These are phyloP conservation scores for Agapanthus africanus DNA, from an alignment of 106 monocot species.

Conservation along the genomic window DNA sequence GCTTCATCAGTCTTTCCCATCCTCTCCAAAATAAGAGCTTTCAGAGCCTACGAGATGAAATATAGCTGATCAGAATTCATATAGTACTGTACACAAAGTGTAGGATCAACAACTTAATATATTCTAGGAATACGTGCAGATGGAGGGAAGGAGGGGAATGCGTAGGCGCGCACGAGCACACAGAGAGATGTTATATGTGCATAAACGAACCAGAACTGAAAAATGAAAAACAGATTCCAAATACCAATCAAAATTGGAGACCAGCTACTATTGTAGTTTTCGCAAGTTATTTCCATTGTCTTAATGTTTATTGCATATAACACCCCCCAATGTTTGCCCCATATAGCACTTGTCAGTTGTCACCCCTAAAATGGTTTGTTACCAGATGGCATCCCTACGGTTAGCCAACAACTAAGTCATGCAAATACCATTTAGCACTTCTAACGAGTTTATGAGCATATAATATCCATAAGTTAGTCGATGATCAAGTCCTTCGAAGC, in stretches of 20 bases:
- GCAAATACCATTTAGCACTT: background rate
- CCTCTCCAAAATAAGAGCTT: conserved; percentile 91
- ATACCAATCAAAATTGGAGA: background rate
- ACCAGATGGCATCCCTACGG: too few relatives aligned
- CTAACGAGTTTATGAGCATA: too few relatives aligned
- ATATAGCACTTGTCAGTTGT: too few relatives aligned
- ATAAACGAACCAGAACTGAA: background rate
- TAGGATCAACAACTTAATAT: background rate
- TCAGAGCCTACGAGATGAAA: conserved; percentile 62
- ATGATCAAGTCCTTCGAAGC: too few relatives aligned
- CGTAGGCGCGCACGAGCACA: background rate
- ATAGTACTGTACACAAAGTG: background rate
- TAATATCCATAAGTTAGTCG: too few relatives aligned
- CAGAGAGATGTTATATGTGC: background rate
- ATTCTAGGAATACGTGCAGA: background rate
- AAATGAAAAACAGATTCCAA: background rate
- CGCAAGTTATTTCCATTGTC: background rate
- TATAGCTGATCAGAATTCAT: background rate
- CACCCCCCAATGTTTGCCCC: background rate
- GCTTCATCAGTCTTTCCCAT: conserved; percentile 92
- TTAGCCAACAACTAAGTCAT: too few relatives aligned
- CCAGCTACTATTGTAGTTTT: background rate
- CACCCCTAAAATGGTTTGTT: too few relatives aligned
- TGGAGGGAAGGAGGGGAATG: too few relatives aligned
- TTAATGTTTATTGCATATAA: background rate